Conservation (phyloP, 2,329 filamentous ascomycete genomes). For the Dothistroma pini region DNA sequence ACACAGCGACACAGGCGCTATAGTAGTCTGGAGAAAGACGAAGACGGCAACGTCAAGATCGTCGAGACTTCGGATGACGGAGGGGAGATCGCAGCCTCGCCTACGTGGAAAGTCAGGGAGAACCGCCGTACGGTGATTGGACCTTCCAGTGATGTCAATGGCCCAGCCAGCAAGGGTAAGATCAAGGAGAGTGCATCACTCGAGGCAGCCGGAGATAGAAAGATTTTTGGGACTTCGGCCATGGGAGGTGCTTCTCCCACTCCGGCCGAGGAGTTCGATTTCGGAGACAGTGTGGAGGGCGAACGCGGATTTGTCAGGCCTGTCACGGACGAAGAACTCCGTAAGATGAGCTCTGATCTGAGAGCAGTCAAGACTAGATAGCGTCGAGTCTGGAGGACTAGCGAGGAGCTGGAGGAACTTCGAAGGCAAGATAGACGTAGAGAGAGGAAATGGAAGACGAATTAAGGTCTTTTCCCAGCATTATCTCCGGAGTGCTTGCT, state of each 20-base stretch:
- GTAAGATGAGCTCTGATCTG: slow-evolving; percentile 19
- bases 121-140: slow-evolving; percentile 22
- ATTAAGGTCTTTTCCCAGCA: background rate
- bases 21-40: slow-evolving; percentile 19
- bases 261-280: background rate
- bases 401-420: background rate
- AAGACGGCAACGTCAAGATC: slow-evolving; percentile 15
- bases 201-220: slow-evolving; percentile 8
- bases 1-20: slow-evolving; percentile 16
- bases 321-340: slow-evolving; percentile 20
- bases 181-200: slow-evolving; percentile 5
- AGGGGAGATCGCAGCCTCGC: background rate
- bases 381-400: background rate
- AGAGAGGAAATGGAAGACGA: background rate
- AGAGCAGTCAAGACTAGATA: slow-evolving; percentile 9
- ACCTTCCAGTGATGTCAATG: slow-evolving; percentile 2
- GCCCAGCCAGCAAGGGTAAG: slow-evolving; percentile 4
- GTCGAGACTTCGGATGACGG: slow-evolving; percentile 11
- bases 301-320: slow-evolving; percentile 19
- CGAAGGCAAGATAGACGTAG: background rate
- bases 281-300: slow-evolving; percentile 13
- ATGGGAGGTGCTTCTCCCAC: background rate
- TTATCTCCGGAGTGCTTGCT: too few species aligned
- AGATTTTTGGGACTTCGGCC: background rate
- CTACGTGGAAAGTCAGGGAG: slow-evolving; percentile 8